Evolutionary conservation across 768 basidiomycete species (phyloP).

Genomic region (Collybia sordida): DNA sequence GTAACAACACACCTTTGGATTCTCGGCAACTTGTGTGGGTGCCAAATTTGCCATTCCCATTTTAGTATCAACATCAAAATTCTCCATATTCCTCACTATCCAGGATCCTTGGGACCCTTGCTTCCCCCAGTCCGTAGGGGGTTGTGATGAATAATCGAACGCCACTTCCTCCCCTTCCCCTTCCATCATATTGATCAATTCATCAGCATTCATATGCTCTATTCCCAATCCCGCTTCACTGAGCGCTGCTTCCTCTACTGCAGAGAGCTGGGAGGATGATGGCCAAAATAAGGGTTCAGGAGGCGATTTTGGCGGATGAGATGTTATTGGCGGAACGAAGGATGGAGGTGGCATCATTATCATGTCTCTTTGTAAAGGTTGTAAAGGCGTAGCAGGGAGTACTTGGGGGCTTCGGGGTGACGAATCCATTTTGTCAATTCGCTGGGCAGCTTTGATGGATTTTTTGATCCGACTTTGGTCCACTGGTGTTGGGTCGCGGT

Average conservation of each 20-base stretch:
- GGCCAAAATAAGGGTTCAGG: constrained; percentile 48
- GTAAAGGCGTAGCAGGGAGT: constrained; percentile 1
- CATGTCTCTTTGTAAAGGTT: constrained; percentile 1
- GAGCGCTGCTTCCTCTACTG: constrained; percentile 50
- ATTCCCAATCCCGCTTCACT: constrained; percentile 64
- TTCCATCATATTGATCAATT: constrained; percentile 59
- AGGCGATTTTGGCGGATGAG: constrained; percentile 25
- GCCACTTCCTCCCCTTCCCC: constrained; percentile 59
- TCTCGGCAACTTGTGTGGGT: constrained; percentile 37
- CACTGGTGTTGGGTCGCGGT: constrained; percentile 36
- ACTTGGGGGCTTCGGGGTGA: constrained; percentile 2
- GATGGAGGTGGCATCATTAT: constrained; percentile 15
- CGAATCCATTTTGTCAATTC: constrained; percentile 22
- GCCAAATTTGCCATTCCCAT: constrained; percentile 32
- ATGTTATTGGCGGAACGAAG: neutral
- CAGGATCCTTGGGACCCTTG: constrained; percentile 8
- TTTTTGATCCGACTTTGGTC: constrained; percentile 47
- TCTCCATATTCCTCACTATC: constrained; percentile 23
- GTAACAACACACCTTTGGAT: constrained; percentile 28
- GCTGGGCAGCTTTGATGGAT: constrained; percentile 51
- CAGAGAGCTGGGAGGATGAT: constrained; percentile 58
- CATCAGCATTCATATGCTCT: constrained; percentile 63
- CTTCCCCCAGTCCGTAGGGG: constrained; percentile 5
- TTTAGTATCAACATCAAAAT: constrained; percentile 34
- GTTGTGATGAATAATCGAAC: constrained; percentile 33